A percentile compares a stretch with the other conserved stretches of the same genome.
phyloP scores from a whole-genome alignment of 306 rosid species.

The Gastrolobium bilobum region DNA sequence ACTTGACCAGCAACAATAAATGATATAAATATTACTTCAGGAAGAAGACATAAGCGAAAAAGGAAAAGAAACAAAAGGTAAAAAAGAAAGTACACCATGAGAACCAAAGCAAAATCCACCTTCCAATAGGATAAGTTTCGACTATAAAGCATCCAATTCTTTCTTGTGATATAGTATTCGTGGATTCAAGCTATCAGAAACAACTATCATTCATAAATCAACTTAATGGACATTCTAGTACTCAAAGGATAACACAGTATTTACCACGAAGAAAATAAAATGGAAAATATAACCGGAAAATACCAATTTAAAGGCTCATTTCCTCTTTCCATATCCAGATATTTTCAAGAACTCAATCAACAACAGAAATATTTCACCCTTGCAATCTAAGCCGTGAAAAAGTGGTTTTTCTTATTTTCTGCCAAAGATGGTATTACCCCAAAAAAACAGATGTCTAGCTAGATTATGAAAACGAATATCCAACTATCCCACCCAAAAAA shows the following conservation, averaged over 20 bases:
- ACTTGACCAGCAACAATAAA: conserved; percentile 26
- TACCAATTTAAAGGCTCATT: not conserved
- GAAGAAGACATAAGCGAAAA: conserved; percentile 46
- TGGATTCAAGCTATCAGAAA: conserved; percentile 38
- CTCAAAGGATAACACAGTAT: conserved; percentile 26
- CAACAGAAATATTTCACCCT: not conserved
- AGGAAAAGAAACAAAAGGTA: conserved; percentile 43
- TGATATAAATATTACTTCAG: conserved; percentile 43
- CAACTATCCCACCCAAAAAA: not conserved
- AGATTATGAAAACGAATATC: conserved; percentile 33
- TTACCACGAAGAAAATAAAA: not conserved
- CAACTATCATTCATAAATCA: conserved; percentile 36
- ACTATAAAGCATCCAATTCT: conserved; percentile 53
- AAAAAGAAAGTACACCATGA: conserved; percentile 49
- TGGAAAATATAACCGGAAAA: conserved; percentile 9
- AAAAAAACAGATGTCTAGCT: conserved; percentile 25
- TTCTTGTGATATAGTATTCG: conserved; percentile 41
- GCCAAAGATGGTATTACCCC: conserved; percentile 13
- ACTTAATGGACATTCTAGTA: conserved; percentile 34
- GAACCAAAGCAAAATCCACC: conserved; percentile 50
- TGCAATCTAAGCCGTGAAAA: conserved; percentile 26
- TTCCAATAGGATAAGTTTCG: conserved; percentile 48
- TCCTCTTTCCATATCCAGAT: not conserved
- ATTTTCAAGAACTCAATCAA: conserved; percentile 11
- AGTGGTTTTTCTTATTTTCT: conserved; percentile 16